Conservation (phyloP, 805 yeast genomes). For the Barnettozyma populi region DNA sequence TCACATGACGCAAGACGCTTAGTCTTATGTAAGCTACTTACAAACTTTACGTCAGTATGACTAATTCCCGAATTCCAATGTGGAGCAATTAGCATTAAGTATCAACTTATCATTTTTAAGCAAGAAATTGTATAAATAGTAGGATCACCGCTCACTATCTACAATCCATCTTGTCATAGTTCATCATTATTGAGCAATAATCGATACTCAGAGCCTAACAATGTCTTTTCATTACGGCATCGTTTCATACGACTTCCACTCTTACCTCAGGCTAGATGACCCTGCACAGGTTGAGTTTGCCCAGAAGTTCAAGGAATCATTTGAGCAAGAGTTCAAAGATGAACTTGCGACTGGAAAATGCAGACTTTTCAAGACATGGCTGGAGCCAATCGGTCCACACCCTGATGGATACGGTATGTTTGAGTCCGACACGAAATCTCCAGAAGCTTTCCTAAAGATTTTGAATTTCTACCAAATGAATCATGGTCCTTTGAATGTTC, state of each 20-base stretch:
- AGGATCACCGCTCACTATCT: too few species aligned
- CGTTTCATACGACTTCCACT: slow-evolving; percentile 48
- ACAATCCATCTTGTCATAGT: too few species aligned
- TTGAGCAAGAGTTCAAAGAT: slow-evolving; percentile 35
- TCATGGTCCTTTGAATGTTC: slow-evolving; percentile 46
- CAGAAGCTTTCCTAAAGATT: slow-evolving; percentile 38
- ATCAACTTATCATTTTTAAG: background rate
- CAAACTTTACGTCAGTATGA: background rate
- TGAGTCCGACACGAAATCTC: slow-evolving; percentile 46
- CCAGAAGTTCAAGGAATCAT: slow-evolving; percentile 32
- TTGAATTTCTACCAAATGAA: slow-evolving; percentile 48
- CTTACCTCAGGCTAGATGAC: slow-evolving; percentile 36
- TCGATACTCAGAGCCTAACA: background rate
- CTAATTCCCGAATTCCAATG: background rate
- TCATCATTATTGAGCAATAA: too few species aligned
- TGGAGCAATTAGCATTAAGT: background rate
- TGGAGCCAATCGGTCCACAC: slow-evolving; percentile 52
- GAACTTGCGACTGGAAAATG: slow-evolving; percentile 36
- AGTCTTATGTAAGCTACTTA: background rate
- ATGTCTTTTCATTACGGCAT: slow-evolving; percentile 24
- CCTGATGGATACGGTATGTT: slow-evolving; percentile 46
- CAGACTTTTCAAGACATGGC: slow-evolving; percentile 41
- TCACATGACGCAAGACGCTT: background rate
- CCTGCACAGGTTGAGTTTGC: slow-evolving; percentile 31
- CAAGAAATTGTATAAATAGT: too few species aligned